Evolutionary conservation across 371 early-diverging fungal species (phyloP).

Genomic region (Mucor piriformis): DNA sequence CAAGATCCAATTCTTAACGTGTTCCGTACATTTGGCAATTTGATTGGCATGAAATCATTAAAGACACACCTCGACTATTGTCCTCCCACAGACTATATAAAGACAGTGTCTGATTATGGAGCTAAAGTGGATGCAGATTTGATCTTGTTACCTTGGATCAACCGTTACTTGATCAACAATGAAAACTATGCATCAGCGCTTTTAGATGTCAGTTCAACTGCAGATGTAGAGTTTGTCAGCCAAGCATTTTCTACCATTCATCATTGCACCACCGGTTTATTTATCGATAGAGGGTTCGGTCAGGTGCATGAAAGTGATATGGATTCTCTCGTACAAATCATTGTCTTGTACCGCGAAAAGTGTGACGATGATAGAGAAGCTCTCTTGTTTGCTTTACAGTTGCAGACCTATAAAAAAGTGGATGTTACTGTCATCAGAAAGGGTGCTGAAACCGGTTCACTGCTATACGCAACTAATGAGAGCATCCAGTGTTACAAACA

Average conservation of each 20-base stretch:
- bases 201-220: constrained; percentile 1
- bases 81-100: constrained; percentile 24
- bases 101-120: constrained; percentile 21
- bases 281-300: constrained; percentile 78
- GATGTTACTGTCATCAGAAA: constrained; percentile 4
- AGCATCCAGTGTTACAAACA: background rate
- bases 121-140: constrained; percentile 29
- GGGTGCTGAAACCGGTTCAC: background rate
- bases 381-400: constrained; percentile 34
- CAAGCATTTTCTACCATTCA: constrained; percentile 17
- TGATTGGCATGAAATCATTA: constrained; percentile 55
- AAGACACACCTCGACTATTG: constrained; percentile 33
- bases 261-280: constrained; percentile 47
- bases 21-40: constrained; percentile 71
- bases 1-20: constrained; percentile 76
- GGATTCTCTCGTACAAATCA: constrained; percentile 25
- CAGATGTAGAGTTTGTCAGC: constrained; percentile 26
- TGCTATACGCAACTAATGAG: background rate
- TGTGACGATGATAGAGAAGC: constrained; percentile 25
- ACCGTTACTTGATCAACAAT: background rate
- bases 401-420: constrained; percentile 23
- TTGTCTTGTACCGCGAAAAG: constrained; percentile 27
- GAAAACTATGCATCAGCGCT: background rate
- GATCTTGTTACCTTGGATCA: constrained; percentile 32
- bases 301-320: constrained; percentile 14